Base-by-base conservation (phyloP, 2,329 filamentous ascomycete genomes). In the Immersiporthe knoxdaviesiana region DNA sequence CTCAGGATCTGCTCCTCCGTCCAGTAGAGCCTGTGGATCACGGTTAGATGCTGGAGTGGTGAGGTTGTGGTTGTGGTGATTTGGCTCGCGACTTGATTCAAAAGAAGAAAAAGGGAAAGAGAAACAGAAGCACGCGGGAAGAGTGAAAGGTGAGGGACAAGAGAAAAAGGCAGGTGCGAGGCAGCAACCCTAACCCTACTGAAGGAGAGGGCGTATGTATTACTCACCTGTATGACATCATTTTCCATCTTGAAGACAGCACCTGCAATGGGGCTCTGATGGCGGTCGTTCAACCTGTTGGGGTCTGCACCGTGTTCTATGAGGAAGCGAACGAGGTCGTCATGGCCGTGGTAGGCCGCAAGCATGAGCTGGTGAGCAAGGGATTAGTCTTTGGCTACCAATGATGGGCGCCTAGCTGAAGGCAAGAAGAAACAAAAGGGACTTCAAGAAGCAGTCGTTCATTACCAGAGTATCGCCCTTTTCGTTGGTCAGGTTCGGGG, bases 241-340 rank as follows among this genome's bases (percentile, higher is more conserved):
- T 86, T 84, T 75, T 91, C 89, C 14, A 87, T 87, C 78, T 93
- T 93, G 77, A 93, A 93, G 11, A 93, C 88, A 0, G 90, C 90
- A 0, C 91, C 91, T 0, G 90, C 90, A 3, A 93, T 81, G 0
- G 89, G 88, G 71, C 88, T 91, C 78, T 93, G 91, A 0, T 88
- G 88, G 59, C 86, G 80, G 71, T 90, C 90, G 72, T 93, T 93
- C 37, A 92, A 75, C 1, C 85, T 82, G 77, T 93, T 92, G 0
- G 90, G 84, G 74, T 92, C 89, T 1, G 89, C 90, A 1, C 89
- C 88, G 69, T 88, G 82, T 37, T 85, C 80, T 1, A 92, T 77
- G 14, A 93, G 83, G 69, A 91, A 81, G 61, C 80, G 82, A 35
- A 90, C 88, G 0, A 91, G 83, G 0, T 85, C 81, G 1, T 84